phyloP scores from a whole-genome alignment of 2,329 filamentous ascomycete genomes.

The Exophiala bonariae region DNA sequence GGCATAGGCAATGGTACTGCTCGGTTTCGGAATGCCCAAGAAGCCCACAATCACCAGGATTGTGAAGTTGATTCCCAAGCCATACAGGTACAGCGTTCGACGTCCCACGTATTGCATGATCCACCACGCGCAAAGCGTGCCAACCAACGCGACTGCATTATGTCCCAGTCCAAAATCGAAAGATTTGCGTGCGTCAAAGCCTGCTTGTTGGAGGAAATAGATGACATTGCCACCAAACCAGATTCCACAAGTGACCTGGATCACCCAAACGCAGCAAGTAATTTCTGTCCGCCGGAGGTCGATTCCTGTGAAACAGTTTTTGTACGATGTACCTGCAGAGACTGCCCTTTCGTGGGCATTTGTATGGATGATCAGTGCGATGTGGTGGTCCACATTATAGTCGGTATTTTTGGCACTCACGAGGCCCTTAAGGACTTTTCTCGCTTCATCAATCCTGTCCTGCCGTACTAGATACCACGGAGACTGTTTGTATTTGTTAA shows the following conservation, averaged over 20 bases:
- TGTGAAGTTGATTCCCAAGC: conserved; percentile 29
- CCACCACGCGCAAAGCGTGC: conserved; percentile 51
- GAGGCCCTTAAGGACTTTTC: conserved; percentile 41
- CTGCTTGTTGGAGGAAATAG: conserved; percentile 38
- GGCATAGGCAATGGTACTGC: conserved; percentile 27
- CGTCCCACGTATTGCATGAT: conserved; percentile 38
- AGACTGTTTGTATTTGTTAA: too few relatives aligned
- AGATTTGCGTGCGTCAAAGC: conserved; percentile 32
- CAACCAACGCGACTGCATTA: conserved; percentile 59
- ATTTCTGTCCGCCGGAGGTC: conserved; percentile 42
- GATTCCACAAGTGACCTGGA: conserved; percentile 50
- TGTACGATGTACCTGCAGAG: conserved; percentile 26
- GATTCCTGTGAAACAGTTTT: conserved; percentile 32
- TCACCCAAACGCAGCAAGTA: conserved; percentile 35
- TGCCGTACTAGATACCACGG: too few relatives aligned
- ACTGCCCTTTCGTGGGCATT: conserved; percentile 30
- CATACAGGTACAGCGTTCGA: conserved; percentile 38
- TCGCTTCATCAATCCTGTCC: conserved; percentile 45
- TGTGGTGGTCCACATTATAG: conserved; percentile 30
- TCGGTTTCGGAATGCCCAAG: conserved; percentile 18
- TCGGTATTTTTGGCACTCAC: conserved; percentile 33
- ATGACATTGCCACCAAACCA: conserved; percentile 32
- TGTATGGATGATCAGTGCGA: conserved; percentile 41
- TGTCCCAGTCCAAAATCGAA: conserved; percentile 57
- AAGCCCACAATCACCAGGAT: conserved; percentile 33